Evolutionary conservation across 2,329 filamentous ascomycete genomes (phyloP).

Genomic region (Monilinia vaccinii-corymbosi): DNA sequence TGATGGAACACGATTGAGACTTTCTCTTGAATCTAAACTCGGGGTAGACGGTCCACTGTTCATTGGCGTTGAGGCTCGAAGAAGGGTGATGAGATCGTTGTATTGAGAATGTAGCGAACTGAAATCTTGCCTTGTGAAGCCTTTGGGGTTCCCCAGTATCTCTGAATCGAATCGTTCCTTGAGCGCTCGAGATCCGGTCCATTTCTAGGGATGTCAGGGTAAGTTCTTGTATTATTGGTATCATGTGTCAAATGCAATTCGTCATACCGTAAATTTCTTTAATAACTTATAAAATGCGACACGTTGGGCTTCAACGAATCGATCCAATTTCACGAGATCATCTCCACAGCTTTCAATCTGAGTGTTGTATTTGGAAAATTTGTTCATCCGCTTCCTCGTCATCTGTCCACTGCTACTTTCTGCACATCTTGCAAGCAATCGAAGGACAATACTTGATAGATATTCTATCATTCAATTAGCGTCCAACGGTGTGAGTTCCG

Average conservation of each 20-base stretch:
- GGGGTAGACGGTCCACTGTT: slow-evolving; percentile 20
- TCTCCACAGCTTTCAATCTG: slow-evolving; percentile 48
- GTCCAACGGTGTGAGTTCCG: background rate
- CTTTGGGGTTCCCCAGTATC: slow-evolving; percentile 56
- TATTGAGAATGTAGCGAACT: slow-evolving; percentile 41
- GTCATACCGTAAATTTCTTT: slow-evolving; percentile 67
- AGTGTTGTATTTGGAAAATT: slow-evolving; percentile 25
- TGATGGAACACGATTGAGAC: slow-evolving; percentile 8
- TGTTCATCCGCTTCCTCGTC: slow-evolving; percentile 23
- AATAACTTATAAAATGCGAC: slow-evolving; percentile 74
- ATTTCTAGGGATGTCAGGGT: slow-evolving; percentile 48
- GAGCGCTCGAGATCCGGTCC: slow-evolving; percentile 64
- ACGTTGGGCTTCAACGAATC: slow-evolving; percentile 66
- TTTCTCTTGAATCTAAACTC: slow-evolving; percentile 16
- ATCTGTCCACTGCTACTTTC: slow-evolving; percentile 19
- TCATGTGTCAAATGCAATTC: background rate
- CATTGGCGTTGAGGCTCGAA: slow-evolving; percentile 35
- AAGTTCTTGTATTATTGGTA: background rate
- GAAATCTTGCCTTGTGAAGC: slow-evolving; percentile 62
- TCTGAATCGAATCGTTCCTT: slow-evolving; percentile 57
- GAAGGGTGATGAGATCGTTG: slow-evolving; percentile 39
- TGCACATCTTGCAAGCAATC: slow-evolving; percentile 22
- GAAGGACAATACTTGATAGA: slow-evolving; percentile 19
- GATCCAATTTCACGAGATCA: slow-evolving; percentile 60
- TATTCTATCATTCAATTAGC: slow-evolving; percentile 18